These are phyloP conservation scores for Gossypioides kirkii DNA, from an alignment of 345 rosid species.

Conservation along the genomic window DNA sequence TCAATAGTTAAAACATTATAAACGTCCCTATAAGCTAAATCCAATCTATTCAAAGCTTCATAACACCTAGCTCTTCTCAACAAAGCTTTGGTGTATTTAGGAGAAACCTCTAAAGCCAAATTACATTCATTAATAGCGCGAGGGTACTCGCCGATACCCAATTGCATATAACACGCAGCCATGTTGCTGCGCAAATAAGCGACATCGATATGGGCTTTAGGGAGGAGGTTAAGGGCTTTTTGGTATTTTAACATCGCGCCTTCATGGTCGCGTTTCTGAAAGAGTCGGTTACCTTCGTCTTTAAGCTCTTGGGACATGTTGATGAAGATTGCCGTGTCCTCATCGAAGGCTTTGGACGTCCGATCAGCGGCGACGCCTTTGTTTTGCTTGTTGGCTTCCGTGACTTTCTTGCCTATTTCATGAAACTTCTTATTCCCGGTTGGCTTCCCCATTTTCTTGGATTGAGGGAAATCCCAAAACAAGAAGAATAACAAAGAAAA, in stretches of 20 bases:
- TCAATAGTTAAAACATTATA: constrained; percentile 69
- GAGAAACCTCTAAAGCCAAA: constrained; percentile 80
- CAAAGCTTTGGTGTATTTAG: constrained; percentile 83
- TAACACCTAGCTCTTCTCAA: constrained; percentile 81
- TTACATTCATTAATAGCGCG: constrained; percentile 87
- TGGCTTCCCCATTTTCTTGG: constrained; percentile 75
- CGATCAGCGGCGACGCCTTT: constrained; percentile 39
- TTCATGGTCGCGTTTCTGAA: constrained; percentile 85
- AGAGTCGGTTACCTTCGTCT: constrained; percentile 90
- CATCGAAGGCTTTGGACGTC: constrained; percentile 71
- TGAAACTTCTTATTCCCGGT: constrained; percentile 74
- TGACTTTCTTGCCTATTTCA: constrained; percentile 29
- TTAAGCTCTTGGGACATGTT: constrained; percentile 87
- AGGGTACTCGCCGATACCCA: constrained; percentile 96
- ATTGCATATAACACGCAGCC: constrained; percentile 93
- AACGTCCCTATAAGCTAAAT: constrained; percentile 88
- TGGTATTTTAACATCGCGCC: constrained; percentile 93
- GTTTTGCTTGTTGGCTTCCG: constrained; percentile 31
- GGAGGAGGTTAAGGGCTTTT: constrained; percentile 88
- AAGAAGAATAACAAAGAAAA: neutral
- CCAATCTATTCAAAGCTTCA: constrained; percentile 75
- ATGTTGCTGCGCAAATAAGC: constrained; percentile 76
- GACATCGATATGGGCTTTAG: constrained; percentile 68
- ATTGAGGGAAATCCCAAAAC: neutral
- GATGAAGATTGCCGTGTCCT: constrained; percentile 87